Evolutionary conservation across 306 rosid species (phyloP).

Genomic region (Aeschynomene evenia): DNA sequence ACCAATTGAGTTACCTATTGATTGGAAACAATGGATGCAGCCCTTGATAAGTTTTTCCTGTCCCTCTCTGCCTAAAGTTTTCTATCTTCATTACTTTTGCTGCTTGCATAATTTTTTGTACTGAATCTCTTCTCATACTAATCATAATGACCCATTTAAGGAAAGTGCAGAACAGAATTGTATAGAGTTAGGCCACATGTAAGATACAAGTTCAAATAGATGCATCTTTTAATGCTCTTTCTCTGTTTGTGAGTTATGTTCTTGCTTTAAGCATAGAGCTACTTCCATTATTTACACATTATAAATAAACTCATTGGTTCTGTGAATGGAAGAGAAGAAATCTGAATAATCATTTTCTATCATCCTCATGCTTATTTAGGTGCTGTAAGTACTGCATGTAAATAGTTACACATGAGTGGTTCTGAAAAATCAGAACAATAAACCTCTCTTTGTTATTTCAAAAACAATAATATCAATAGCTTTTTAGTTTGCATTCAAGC

Average conservation of each 20-base stretch:
- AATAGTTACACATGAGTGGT: neutral
- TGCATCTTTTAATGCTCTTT: neutral
- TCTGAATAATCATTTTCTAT: neutral
- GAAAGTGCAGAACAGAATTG: neutral
- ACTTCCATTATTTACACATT: neutral
- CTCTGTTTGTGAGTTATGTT: neutral
- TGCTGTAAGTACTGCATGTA: neutral
- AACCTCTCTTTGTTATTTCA: conserved; percentile 15
- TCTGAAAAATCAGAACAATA: conserved; percentile 29
- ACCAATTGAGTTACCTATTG: conserved; percentile 32
- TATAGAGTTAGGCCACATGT: neutral
- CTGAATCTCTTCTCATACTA: neutral
- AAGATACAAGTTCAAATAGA: neutral
- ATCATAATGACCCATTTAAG: neutral
- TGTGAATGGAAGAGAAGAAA: neutral
- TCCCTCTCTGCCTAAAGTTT: neutral
- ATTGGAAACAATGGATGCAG: neutral
- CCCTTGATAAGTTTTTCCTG: neutral
- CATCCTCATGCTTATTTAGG: neutral
- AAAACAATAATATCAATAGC: conserved; percentile 13
- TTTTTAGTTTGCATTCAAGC: conserved; percentile 14
- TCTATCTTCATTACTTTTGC: neutral
- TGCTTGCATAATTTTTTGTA: neutral
- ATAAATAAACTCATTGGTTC: neutral
- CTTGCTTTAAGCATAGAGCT: neutral